Evolutionary conservation across 257 asterid species (phyloP), one percentile per base, ranked within the genome.

Genomic region (Fraxinus pennsylvanica): DNA sequence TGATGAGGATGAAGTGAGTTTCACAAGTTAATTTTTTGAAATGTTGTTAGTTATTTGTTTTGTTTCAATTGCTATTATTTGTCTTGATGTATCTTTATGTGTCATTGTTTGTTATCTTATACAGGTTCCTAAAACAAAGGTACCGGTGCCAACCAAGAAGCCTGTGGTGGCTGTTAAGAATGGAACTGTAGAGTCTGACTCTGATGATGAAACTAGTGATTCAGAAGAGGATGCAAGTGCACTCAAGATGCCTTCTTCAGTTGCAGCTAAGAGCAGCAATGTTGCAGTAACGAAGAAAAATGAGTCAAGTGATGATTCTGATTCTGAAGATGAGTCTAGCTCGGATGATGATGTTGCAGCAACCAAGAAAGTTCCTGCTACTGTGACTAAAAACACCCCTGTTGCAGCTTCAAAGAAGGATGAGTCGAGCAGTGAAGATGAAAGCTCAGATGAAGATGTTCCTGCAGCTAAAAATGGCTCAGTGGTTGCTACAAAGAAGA

Each of bases 281-380:
- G 1, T 6, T 19, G 54, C 61, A 15, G 50, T 32, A 10, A 12
- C 66, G 54, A 83, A 83, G 71, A 83, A 76, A 74, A 76, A 76
- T 76, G 65, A 74, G 22, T 78, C 86, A 6, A 72, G 78, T 68
- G 87, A 73, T 57, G 91, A 84, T 1, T 84, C 90, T 38, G 76
- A 70, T 36, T 81, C 86, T 22, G 86, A 81, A 9, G 83, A 82
- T 33, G 90, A 82, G 30, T 72, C 84, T 66, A 73, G 74, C 74
- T 81, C 87, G 7, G 84, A 81, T 68, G 86, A 80, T 43, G 89
- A 83, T 45, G 81, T 54, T 63, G 67, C 80, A 43, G 77, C 74
- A 22, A 57, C 82, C n/a, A 81, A 89, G 87, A 82, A 81, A 22
- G 67, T 54, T 4, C 25, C 80, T 9, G 70, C 65, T 67, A 41